A percentile compares a stretch with the other conserved stretches of the same genome.
These are phyloP conservation scores for Apiospora koreana DNA, from an alignment of 2,329 filamentous ascomycete species.

Conservation along the genomic window DNA sequence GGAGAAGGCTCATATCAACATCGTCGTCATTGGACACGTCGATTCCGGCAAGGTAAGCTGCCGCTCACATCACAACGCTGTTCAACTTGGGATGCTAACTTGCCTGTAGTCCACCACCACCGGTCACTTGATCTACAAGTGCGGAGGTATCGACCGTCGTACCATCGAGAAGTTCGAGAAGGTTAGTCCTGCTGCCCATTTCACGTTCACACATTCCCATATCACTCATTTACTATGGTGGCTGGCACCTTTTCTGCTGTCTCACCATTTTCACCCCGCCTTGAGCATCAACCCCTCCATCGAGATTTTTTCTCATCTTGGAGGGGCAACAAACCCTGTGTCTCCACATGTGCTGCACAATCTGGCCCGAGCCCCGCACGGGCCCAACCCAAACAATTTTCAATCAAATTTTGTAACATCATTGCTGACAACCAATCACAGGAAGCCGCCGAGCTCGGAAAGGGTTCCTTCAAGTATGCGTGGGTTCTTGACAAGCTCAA, in stretches of 20 bases:
- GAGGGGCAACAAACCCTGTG: background rate
- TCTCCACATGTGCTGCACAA: background rate
- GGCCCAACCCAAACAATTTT: background rate
- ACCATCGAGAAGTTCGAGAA: conserved; percentile 99
- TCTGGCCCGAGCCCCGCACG: background rate
- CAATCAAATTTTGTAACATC: background rate
- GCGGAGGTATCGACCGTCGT: conserved; percentile 99
- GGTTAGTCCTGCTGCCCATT: conserved; percentile 57
- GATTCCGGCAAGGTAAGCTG: conserved; percentile 62
- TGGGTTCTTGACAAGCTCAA: conserved; percentile 99
- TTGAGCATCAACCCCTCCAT: conserved; percentile 19
- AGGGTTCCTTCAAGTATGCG: conserved; percentile 99
- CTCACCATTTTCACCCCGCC: conserved; percentile 26
- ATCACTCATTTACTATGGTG: background rate
- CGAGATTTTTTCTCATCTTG: background rate
- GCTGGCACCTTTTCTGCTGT: too few species aligned
- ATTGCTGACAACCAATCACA: conserved; percentile 42
- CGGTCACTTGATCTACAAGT: conserved; percentile 99
- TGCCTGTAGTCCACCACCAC: conserved; percentile 45
- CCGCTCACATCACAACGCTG: conserved; percentile 24
- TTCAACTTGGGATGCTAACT: conserved; percentile 25
- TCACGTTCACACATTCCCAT: background rate
- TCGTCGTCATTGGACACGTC: conserved; percentile 83
- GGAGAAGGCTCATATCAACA: conserved; percentile 94
- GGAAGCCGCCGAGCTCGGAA: conserved; percentile 99